Conservation (phyloP, 129 eudicot species). For the Flaveria brownii region DNA sequence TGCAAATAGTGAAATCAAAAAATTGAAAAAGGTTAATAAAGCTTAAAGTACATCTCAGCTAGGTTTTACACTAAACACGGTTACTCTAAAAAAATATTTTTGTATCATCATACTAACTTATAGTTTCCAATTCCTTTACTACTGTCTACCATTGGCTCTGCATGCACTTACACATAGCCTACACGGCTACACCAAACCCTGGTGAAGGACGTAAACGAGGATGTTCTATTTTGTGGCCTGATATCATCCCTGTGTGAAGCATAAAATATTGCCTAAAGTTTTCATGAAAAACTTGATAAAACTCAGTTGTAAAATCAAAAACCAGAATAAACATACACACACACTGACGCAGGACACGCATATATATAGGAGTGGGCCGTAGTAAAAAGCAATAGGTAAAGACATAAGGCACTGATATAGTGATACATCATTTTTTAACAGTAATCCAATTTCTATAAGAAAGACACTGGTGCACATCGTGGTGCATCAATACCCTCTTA, state of each 20-base stretch:
- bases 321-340: background rate
- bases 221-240: background rate
- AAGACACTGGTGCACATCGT: background rate
- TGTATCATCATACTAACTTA: background rate
- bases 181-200: background rate
- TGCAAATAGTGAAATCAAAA: constrained; percentile 38
- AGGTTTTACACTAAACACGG: background rate
- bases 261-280: background rate
- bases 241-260: background rate
- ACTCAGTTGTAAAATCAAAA: background rate
- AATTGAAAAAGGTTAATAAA: constrained; percentile 10
- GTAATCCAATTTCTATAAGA: background rate
- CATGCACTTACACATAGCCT: constrained; percentile 9
- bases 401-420: background rate
- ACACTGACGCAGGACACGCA: background rate
- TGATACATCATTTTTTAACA: background rate
- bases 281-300: background rate
- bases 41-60: background rate
- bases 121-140: background rate
- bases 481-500: background rate
- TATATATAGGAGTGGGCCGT: background rate
- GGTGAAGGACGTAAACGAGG: background rate
- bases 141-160: background rate
- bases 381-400: background rate
- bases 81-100: background rate